Percentiles rank a stretch among this genome's conserved stretches.
phyloP scores from a whole-genome alignment of 345 rosid species.

The Syzygium jambos region DNA sequence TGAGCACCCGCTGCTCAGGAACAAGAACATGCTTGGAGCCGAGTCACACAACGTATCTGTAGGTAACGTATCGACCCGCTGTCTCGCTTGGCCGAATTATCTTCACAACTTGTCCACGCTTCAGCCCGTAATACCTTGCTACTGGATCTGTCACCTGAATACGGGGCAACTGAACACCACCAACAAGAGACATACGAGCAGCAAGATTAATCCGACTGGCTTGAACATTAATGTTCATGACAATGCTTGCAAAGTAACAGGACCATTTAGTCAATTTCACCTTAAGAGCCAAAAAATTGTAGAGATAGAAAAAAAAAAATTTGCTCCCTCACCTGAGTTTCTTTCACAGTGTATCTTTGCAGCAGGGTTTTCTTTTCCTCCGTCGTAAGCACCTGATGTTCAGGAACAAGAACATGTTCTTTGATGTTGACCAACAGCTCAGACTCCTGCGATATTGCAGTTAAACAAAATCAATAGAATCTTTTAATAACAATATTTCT shows the following conservation, averaged over 20 bases:
- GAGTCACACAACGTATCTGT: conserved; percentile 2
- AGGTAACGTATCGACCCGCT: conserved; percentile 17
- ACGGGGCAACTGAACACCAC: conserved; percentile 5
- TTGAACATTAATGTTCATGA: background rate
- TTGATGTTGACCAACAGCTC: conserved; percentile 33
- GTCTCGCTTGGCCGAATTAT: conserved; percentile 22
- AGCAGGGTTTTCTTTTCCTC: conserved; percentile 40
- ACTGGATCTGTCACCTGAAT: conserved; percentile 15
- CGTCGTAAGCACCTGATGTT: conserved; percentile 29
- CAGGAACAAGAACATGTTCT: conserved; percentile 37
- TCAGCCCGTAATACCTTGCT: conserved; percentile 16
- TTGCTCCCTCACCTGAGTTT: conserved; percentile 21
- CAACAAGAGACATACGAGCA: background rate
- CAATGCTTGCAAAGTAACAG: background rate
- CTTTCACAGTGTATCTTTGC: conserved; percentile 35
- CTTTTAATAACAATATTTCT: background rate
- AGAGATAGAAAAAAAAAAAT: background rate
- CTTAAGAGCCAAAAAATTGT: background rate
- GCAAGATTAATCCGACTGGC: background rate
- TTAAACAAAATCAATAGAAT: background rate
- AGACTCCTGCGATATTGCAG: conserved; percentile 15
- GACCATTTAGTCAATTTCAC: background rate
- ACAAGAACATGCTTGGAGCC: conserved; percentile 27
- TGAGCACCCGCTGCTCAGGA: conserved; percentile 30
- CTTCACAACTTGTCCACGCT: conserved; percentile 20